Evolutionary conservation across 768 basidiomycete species (phyloP), one percentile per base, ranked within the genome.

Genomic region (Postia placenta): DNA sequence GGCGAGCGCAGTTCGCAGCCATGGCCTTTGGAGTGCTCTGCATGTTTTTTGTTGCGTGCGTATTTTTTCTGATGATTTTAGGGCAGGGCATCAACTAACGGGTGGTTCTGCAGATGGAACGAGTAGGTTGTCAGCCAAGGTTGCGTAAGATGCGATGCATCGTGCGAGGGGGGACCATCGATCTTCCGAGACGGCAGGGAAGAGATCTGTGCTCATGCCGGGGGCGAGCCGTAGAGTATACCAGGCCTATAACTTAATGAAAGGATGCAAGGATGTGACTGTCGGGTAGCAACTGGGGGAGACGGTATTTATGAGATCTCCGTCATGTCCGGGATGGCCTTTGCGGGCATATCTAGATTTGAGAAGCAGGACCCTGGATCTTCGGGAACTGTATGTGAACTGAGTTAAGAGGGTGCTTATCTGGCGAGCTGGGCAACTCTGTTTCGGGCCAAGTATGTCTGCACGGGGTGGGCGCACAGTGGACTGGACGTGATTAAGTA

Each of bases 11-110:
- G 91, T 93, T 94, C 69, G 85, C 75, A 51, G 92, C 91, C 51
- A 94, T 95, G 92, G 80, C 80, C 42, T 78, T 95, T 65, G 92
- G 92, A 25, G 92, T 94, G 56, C 64, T 78, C 62, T 93, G 91
- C 73, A 95, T 95, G 92, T 85, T 91, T 65, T 65, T 87, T 62
- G 89, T 92, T 64, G 89, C 89, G 87, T 92, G 37, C 15, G 53
- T 43, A 53, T 15, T 40, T 36, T 27, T 54, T n/a, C 9, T 48
- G 22, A 28, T 23, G 39, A 26, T n/a, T 37, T 42, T 44, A 36
- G 42, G 3, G 50, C n/a, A n/a, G n/a, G 25, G 47, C 48, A 43
- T 54, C 54, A 47, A 55, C 46, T 47, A 36, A 50, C 47, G 39
- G 48, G 48, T 51, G n/a, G 43, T 50, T 51, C 26, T 52, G 42